A percentile compares a stretch with the other conserved stretches of the same genome.
Conservation (phyloP, 1,139 yeast species). For the Arxiozyma slooffiae region DNA sequence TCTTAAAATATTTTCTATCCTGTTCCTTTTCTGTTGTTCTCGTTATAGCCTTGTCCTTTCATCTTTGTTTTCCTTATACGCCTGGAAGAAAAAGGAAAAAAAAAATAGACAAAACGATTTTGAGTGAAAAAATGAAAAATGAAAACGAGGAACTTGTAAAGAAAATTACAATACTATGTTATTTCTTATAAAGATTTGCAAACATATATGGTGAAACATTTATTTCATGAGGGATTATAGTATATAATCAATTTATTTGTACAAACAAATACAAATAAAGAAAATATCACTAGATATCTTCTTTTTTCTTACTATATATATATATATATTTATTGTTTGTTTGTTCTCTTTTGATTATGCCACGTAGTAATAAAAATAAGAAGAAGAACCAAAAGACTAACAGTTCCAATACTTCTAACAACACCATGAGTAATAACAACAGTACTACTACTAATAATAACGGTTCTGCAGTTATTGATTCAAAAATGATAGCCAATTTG, state of each 20-base stretch:
- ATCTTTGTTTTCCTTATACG: background rate
- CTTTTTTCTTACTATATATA: too few species aligned
- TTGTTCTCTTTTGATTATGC: background rate
- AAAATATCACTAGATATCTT: too few species aligned
- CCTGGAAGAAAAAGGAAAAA: background rate
- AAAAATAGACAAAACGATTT: too few species aligned
- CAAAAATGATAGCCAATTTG: constrained; percentile 71
- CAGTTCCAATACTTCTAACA: background rate
- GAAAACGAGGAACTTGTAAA: too few species aligned
- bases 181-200: too few species aligned
- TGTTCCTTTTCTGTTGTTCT: background rate
- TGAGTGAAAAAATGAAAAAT: too few species aligned
- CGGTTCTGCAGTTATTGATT: constrained; percentile 42
- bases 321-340: too few species aligned
- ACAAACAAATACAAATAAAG: too few species aligned
- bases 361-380: background rate
- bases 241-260: too few species aligned
- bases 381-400: background rate
- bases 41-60: background rate
- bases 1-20: background rate
- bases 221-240: too few species aligned
- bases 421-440: background rate
- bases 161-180: too few species aligned
- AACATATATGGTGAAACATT: too few species aligned
- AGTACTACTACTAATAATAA: background rate